phyloP scores from a whole-genome alignment of 805 yeast genomes.

The Suhomyces emberorum region DNA sequence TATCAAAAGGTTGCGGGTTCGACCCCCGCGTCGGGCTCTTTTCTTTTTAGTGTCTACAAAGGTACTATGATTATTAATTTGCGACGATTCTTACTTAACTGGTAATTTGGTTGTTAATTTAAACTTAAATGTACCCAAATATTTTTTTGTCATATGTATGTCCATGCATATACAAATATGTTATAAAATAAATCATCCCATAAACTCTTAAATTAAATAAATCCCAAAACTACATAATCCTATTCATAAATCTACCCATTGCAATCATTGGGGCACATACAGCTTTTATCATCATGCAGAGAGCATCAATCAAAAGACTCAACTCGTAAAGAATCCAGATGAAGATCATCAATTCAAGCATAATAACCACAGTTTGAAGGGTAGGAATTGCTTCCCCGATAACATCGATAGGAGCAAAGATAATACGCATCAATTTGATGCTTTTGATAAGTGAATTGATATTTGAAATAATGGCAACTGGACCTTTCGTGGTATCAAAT shows the following conservation, averaged over 20 bases:
- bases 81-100: no score
- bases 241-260: conserved; percentile 41
- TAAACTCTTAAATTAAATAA: no score
- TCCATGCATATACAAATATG: no score
- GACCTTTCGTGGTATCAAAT: conserved; percentile 4
- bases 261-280: conserved; percentile 47
- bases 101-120: no score
- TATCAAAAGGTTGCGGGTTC: conserved; percentile 7
- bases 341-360: conserved; percentile 36
- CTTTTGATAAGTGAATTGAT: conserved; percentile 32
- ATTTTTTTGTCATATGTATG: no score
- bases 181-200: no score
- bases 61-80: no score
- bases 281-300: conserved; percentile 44
- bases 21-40: conserved; percentile 6
- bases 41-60: not conserved
- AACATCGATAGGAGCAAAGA: conserved; percentile 41
- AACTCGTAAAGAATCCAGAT: conserved; percentile 42
- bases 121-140: no score
- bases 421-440: conserved; percentile 32
- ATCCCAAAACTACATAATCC: conserved; percentile 40
- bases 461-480: conserved; percentile 27
- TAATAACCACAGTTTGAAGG: conserved; percentile 38
- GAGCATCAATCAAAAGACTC: conserved; percentile 39
- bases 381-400: conserved; percentile 35